Conservation (phyloP, 75 land plant genomes). For the Pinus tabuliformis region DNA sequence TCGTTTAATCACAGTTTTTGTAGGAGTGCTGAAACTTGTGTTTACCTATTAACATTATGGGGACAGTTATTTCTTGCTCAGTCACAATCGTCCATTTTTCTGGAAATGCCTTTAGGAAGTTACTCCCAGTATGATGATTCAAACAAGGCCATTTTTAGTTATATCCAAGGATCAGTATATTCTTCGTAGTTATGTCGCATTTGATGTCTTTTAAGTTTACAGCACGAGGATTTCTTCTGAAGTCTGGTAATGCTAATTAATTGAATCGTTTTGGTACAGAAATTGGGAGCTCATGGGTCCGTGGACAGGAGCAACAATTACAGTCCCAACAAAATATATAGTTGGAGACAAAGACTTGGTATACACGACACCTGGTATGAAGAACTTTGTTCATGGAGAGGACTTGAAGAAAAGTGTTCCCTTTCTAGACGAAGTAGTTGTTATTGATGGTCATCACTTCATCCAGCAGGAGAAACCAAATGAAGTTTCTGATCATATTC, state of each 20-base stretch:
- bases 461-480: conserved; percentile 46
- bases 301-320: conserved; percentile 33
- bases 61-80: not conserved
- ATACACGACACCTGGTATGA: conserved; percentile 23
- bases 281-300: conserved; percentile 48
- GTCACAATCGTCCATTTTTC: not conserved
- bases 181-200: not conserved
- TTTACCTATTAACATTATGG: not conserved
- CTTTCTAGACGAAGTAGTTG: conserved; percentile 33
- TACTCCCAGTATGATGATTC: not conserved
- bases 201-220: not conserved
- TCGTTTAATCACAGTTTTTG: not conserved
- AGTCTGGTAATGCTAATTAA: not conserved
- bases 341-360: conserved; percentile 43
- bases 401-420: conserved; percentile 38
- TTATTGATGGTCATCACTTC: conserved; percentile 44
- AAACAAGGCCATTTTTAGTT: not conserved
- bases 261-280: conserved; percentile 19
- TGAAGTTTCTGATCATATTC: conserved; percentile 33
- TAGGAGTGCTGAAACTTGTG: not conserved
- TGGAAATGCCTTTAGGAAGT: not conserved
- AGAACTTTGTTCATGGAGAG: conserved; percentile 25
- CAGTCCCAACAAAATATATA: conserved; percentile 33
- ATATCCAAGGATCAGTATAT: not conserved
- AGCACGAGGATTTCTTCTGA: not conserved